A percentile compares a stretch with the other conserved stretches of the same genome.
Conservation (phyloP, 169 alveolate species). For the Pseudocohnilembus persalinus region DNA sequence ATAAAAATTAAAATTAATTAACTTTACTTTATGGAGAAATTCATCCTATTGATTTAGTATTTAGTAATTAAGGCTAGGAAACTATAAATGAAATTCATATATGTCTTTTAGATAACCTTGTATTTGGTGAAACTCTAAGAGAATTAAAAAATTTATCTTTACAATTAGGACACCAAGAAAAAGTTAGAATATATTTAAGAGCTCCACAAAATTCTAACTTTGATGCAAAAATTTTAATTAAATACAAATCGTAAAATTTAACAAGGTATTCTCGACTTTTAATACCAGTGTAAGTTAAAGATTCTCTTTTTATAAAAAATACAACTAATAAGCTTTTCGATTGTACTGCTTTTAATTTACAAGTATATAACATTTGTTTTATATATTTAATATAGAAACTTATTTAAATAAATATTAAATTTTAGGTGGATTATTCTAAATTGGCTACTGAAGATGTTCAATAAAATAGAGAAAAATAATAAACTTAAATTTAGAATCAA, state of each 20-base stretch:
- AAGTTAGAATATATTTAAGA: background rate
- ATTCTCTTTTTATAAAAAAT: background rate
- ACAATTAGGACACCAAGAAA: background rate
- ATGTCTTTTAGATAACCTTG: background rate
- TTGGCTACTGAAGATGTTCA: background rate
- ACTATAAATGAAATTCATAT: too few species aligned
- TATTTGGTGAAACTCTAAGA: background rate
- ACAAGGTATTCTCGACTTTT: background rate
- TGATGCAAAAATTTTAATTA: background rate
- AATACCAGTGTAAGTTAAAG: background rate
- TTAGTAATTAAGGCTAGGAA: background rate
- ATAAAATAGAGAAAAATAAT: background rate
- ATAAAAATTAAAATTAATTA: too few species aligned
- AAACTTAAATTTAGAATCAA: too few species aligned
- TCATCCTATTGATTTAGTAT: background rate
- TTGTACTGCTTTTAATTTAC: background rate
- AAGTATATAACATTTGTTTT: background rate
- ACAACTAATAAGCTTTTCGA: background rate
- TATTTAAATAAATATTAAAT: too few species aligned
- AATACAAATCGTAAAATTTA: too few species aligned
- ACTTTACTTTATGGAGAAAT: background rate
- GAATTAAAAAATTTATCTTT: background rate
- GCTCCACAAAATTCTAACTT: background rate
- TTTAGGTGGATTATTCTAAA: background rate
- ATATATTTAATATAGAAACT: too few species aligned